phyloP scores from a whole-genome alignment of 129 eudicot genomes.

The Centella asiatica region DNA sequence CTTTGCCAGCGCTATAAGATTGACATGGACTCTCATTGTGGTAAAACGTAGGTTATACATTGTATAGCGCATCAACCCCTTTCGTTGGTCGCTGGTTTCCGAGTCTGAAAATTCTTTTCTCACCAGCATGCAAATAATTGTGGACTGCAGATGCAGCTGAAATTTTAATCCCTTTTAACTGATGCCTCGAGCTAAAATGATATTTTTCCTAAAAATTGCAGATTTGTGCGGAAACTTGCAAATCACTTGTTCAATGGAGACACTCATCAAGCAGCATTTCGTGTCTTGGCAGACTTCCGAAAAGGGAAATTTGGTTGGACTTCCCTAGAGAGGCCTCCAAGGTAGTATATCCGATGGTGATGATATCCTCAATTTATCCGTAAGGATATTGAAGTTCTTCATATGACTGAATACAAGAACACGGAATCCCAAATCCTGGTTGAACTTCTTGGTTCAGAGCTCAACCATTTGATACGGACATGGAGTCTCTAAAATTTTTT shows the following conservation, averaged over 20 bases:
- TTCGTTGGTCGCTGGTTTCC: not conserved
- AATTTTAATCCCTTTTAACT: not conserved
- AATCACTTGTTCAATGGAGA: conserved; percentile 75
- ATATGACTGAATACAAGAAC: not conserved
- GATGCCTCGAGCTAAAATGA: not conserved
- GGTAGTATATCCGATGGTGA: not conserved
- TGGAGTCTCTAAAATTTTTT: not conserved
- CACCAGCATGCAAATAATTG: no score
- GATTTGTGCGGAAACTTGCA: conserved; percentile 77
- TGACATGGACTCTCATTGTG: conserved; percentile 54
- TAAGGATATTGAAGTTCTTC: not conserved
- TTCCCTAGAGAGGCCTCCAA: conserved; percentile 85
- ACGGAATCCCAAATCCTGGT: not conserved
- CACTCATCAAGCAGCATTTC: conserved; percentile 81
- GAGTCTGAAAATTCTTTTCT: not conserved
- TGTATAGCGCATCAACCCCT: not conserved
- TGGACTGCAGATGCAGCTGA: no score
- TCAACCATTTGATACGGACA: not conserved
- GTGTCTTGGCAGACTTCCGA: conserved; percentile 77
- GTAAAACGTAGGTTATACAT: conserved; percentile 57
- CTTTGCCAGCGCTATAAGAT: conserved; percentile 78
- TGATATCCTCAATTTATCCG: not conserved
- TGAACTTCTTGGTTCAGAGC: not conserved
- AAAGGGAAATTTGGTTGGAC: conserved; percentile 80
- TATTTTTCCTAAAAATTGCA: conserved; percentile 20